A percentile compares a stretch with the other conserved stretches of the same genome.
These are phyloP conservation scores for Narthecium ossifragum DNA, from an alignment of 106 monocot species.

Conservation along the genomic window DNA sequence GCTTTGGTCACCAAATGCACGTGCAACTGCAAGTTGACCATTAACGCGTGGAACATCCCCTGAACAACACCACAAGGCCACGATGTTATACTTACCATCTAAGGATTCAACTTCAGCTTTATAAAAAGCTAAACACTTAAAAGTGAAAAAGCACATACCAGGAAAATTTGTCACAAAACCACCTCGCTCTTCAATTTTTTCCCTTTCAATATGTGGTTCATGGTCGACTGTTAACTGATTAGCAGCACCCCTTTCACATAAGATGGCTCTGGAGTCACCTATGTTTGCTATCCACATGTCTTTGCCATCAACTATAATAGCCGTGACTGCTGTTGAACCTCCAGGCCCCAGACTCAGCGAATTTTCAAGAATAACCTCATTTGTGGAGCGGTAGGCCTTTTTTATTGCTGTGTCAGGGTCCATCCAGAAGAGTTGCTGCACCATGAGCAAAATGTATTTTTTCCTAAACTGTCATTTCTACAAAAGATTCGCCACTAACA, in stretches of 20 bases:
- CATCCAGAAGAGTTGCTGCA: conserved; percentile 45
- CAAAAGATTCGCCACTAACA: no score
- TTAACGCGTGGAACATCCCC: conserved; percentile 44
- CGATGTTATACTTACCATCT: neutral
- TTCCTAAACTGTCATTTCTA: no score
- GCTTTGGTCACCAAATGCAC: conserved; percentile 65
- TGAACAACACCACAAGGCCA: neutral
- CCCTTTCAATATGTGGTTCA: conserved; percentile 45
- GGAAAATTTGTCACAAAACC: conserved; percentile 63
- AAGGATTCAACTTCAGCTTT: no score
- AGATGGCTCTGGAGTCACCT: conserved; percentile 70
- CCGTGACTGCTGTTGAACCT: conserved; percentile 67
- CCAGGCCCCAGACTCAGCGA: conserved; percentile 35
- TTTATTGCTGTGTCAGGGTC: conserved; percentile 39
- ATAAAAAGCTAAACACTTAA: no score
- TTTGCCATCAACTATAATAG: conserved; percentile 57
- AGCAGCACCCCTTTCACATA: conserved; percentile 51
- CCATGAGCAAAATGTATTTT: neutral
- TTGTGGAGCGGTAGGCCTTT: conserved; percentile 47
- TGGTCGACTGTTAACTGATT: conserved; percentile 62
- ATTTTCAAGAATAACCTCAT: conserved; percentile 53
- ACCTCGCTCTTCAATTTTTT: conserved; percentile 44
- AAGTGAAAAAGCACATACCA: conserved; percentile 20
- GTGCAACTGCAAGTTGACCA: conserved; percentile 56
- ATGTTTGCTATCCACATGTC: conserved; percentile 60